Evolutionary conservation across 1,284 basidiomycete species (phyloP).

Genomic region (Ustilago crameri): DNA sequence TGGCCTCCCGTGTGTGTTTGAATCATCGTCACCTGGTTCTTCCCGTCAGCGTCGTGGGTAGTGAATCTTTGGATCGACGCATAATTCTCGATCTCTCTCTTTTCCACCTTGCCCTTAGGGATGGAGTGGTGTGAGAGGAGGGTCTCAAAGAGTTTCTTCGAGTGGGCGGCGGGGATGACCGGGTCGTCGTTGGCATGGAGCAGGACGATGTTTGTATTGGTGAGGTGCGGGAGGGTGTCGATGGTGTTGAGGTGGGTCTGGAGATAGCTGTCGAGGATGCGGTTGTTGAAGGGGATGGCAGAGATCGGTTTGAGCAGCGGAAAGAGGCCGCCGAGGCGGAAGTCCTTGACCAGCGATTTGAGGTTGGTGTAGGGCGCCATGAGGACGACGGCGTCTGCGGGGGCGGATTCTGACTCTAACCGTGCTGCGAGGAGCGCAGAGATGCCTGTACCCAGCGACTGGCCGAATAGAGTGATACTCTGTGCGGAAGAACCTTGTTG

Average conservation of each 20-base stretch:
- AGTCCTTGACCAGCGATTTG: constrained; percentile 76
- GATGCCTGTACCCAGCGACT: constrained; percentile 85
- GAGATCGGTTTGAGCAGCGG: constrained; percentile 79
- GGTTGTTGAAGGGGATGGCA: constrained; percentile 76
- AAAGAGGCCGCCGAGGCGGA: constrained; percentile 72
- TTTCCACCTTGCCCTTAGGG: background rate
- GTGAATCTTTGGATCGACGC: constrained; percentile 24
- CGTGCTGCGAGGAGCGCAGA: constrained; percentile 72
- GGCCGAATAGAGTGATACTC: constrained; percentile 79
- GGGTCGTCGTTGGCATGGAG: constrained; percentile 83
- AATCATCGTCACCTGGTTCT: constrained; percentile 33
- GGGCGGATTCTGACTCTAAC: constrained; percentile 68
- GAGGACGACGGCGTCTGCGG: constrained; percentile 76
- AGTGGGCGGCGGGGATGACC: constrained; percentile 82
- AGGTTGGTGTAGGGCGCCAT: constrained; percentile 83
- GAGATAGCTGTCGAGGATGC: constrained; percentile 74
- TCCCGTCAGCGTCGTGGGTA: background rate
- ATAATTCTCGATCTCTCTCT: constrained; percentile 19
- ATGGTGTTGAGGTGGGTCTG: constrained; percentile 73
- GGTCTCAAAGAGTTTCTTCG: constrained; percentile 30
- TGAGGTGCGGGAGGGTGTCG: constrained; percentile 22
- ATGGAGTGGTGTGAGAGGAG: background rate
- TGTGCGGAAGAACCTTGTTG: constrained; percentile 3
- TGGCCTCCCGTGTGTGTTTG: constrained; percentile 51
- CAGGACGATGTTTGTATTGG: constrained; percentile 75